These are phyloP conservation scores for Kazachstania martiniae DNA, from an alignment of 805 yeast species.

Conservation along the genomic window DNA sequence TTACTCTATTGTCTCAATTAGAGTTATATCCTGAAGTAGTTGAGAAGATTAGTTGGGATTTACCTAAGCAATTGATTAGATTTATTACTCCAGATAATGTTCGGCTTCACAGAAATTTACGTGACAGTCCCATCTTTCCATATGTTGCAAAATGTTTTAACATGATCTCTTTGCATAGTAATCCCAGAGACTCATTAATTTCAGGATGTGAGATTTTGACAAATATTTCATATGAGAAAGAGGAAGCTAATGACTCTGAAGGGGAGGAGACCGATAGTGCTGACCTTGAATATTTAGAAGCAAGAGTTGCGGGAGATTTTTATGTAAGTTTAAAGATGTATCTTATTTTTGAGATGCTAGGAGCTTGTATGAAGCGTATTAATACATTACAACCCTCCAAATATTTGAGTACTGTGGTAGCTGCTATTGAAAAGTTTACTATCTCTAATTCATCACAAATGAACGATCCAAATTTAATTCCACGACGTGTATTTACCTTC, in stretches of 20 bases:
- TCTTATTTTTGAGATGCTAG: constrained; percentile 53
- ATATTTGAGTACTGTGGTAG: constrained; percentile 57
- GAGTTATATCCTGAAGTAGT: constrained; percentile 38
- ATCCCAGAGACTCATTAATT: constrained; percentile 70
- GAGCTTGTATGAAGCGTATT: constrained; percentile 47
- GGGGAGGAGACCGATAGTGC: constrained; percentile 4
- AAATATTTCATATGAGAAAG: constrained; percentile 9
- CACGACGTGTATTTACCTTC: constrained; percentile 56
- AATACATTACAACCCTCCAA: constrained; percentile 68
- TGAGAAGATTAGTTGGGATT: constrained; percentile 79
- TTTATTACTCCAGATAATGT: constrained; percentile 35
- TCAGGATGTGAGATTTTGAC: constrained; percentile 55
- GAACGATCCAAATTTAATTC: constrained; percentile 31
- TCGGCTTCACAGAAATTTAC: constrained; percentile 22
- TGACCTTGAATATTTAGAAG: constrained; percentile 1
- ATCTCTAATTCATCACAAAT: constrained; percentile 30
- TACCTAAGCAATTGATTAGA: constrained; percentile 57
- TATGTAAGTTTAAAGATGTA: constrained; percentile 51
- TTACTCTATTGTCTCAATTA: constrained; percentile 35
- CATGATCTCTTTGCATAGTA: constrained; percentile 55
- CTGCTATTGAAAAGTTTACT: constrained; percentile 45
- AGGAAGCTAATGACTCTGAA: constrained; percentile 4
- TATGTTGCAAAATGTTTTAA: constrained; percentile 43
- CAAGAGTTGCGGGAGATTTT: constrained; percentile 17
- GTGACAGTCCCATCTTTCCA: constrained; percentile 24